phyloP scores from a whole-genome alignment of 129 eudicot species.

The Escallonia rubra region DNA sequence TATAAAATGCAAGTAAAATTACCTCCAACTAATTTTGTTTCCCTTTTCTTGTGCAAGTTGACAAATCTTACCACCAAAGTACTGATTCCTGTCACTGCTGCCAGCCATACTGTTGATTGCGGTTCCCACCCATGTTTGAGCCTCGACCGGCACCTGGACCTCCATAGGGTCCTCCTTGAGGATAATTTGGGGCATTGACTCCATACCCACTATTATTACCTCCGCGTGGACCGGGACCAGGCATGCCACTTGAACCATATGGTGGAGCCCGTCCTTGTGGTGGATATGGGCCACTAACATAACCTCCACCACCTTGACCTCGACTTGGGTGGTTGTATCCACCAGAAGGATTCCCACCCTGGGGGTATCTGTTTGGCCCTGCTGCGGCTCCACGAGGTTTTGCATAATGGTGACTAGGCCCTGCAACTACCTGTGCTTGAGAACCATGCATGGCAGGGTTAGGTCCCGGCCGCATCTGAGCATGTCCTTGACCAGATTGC shows the following conservation, averaged over 20 bases:
- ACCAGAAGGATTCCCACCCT: conserved; percentile 57
- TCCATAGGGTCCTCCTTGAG: conserved; percentile 49
- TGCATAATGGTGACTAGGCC: conserved; percentile 57
- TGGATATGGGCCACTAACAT: conserved; percentile 40
- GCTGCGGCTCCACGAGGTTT: conserved; percentile 76
- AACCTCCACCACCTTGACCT: conserved; percentile 40
- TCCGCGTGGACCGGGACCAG: conserved; percentile 33
- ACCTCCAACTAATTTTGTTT: not conserved
- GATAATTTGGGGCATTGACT: conserved; percentile 41
- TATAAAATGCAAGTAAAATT: not conserved
- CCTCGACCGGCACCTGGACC: conserved; percentile 51
- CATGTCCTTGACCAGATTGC: conserved; percentile 65
- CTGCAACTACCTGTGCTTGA: conserved; percentile 54
- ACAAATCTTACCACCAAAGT: not conserved
- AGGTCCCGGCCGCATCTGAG: conserved; percentile 57
- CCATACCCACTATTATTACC: conserved; percentile 35
- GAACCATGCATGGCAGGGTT: conserved; percentile 47
- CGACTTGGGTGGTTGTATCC: conserved; percentile 42
- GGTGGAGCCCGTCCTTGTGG: conserved; percentile 51
- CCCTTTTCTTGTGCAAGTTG: not conserved
- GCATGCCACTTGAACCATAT: conserved; percentile 33
- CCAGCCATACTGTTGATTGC: conserved; percentile 57
- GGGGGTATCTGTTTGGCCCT: conserved; percentile 72
- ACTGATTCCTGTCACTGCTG: conserved; percentile 26
- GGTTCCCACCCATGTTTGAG: conserved; percentile 34